A percentile compares a stretch with the other conserved stretches of the same genome.
These are phyloP conservation scores for Stereocaulon alpinum DNA, from an alignment of 495 filamentous ascomycete species.

Conservation along the genomic window DNA sequence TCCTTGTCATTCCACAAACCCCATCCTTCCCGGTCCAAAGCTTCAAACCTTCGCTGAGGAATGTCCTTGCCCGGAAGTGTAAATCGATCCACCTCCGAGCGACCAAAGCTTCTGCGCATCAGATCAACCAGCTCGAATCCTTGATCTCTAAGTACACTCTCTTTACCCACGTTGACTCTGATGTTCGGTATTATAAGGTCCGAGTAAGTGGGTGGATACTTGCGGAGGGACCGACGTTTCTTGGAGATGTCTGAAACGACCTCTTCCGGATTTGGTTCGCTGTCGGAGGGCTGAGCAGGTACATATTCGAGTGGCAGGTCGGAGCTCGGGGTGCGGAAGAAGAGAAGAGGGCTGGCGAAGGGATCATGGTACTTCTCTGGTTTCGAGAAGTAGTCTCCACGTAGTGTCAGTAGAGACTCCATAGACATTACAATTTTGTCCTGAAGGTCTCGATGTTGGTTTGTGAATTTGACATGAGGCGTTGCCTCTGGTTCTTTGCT, in stretches of 20 bases:
- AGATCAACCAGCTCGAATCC: slow-evolving; percentile 15
- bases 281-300: background rate
- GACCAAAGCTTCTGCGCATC: slow-evolving; percentile 14
- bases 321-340: slow-evolving; percentile 42
- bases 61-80: background rate
- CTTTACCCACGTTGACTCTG: slow-evolving; percentile 16
- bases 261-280: background rate
- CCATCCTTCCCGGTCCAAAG: slow-evolving; percentile 16
- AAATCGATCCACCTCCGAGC: background rate
- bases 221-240: slow-evolving; percentile 15
- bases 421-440: background rate
- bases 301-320: slow-evolving; percentile 26
- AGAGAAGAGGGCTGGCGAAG: slow-evolving; percentile 49
- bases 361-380: slow-evolving; percentile 45
- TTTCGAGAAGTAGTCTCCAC: slow-evolving; percentile 35
- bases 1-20: slow-evolving; percentile 18
- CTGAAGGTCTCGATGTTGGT: background rate
- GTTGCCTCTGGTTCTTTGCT: background rate
- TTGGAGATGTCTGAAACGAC: background rate
- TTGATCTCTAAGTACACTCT: slow-evolving; percentile 16
- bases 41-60: background rate
- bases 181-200: slow-evolving; percentile 17
- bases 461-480: background rate
- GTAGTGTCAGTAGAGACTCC: slow-evolving; percentile 14
- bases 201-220: slow-evolving; percentile 18